Evolutionary conservation across 2,329 filamentous ascomycete species (phyloP), one percentile per base, ranked within the genome.

Genomic region (Sarocladium strictum): DNA sequence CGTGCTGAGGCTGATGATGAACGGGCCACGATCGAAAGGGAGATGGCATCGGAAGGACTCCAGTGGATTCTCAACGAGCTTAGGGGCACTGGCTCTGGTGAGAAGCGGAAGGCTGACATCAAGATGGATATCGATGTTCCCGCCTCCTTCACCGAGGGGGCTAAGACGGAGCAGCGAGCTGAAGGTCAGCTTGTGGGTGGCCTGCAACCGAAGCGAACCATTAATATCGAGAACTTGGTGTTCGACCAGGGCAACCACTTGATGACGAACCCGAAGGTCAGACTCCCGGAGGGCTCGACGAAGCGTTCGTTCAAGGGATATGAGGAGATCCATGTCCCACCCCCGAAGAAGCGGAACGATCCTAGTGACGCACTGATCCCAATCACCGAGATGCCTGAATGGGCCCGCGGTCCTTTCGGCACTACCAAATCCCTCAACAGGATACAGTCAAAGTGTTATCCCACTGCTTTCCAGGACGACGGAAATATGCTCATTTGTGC

Each of bases 201-300:
- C 14, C 76, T 99, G 35, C 89, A 94, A 64, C 94, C 95, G 2
- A 86, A 86, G 61, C 90, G 89, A 66, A 75, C 90, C 43, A 90
- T 99, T 68, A 97, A 97, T 67, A 77, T 99, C 53, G 93, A 99
- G 56, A 97, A 97, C 64, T 82, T 99, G 32, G 82, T 97, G 37
- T 99, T 99, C 67, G 94, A 97, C 62, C 93, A 97, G 71, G 94
- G 94, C 53, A 99, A 97, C 64, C 94, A 99, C 75, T 79, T 99
- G 41, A 99, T 97, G 93, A 97, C 94, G n/a, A 99, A 99, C 64
- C 89, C 91, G 6, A 97, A 91, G 66, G 94, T 99, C 47, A 87
- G 89, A 59, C 79, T 99, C 19, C 94, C 94, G 0, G 90, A 96
- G 67, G 94, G 94, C 11, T 96, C 94, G 2, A 97, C 90, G 0